phyloP scores from a whole-genome alignment of 106 monocot genomes.

The Phalaenopsis equestris region DNA sequence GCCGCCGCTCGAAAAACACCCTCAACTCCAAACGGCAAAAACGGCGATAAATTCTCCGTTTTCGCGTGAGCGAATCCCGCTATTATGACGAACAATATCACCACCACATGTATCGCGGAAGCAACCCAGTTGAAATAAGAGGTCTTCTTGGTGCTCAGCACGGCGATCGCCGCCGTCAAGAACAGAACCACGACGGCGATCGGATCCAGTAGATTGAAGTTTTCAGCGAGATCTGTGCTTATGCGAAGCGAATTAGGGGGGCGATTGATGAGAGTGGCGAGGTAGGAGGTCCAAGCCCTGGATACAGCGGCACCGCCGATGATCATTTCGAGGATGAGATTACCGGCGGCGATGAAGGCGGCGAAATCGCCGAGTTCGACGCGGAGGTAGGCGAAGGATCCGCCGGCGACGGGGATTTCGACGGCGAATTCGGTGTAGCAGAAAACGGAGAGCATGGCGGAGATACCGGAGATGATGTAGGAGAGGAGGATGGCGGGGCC shows the following conservation, averaged over 20 bases:
- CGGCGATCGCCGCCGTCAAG: conserved; percentile 20
- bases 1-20: conserved; percentile 63
- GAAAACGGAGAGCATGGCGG: conserved; percentile 14
- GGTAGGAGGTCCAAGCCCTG: conserved; percentile 43
- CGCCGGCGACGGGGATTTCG: conserved; percentile 11
- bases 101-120: conserved; percentile 23
- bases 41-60: conserved; percentile 40
- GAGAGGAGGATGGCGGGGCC: conserved; percentile 74
- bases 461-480: conserved; percentile 42
- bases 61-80: conserved; percentile 45
- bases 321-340: conserved; percentile 43
- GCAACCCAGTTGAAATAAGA: conserved; percentile 59
- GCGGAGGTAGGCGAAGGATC: conserved; percentile 8
- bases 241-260: conserved; percentile 24
- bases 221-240: conserved; percentile 31
- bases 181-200: conserved; percentile 49
- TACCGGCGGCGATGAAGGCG: conserved; percentile 52
- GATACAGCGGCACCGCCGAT: conserved; percentile 40
- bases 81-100: conserved; percentile 55
- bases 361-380: conserved; percentile 30
- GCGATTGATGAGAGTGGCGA: conserved; percentile 27
- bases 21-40: conserved; percentile 51
- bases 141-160: conserved; percentile 32
- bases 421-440: conserved; percentile 9
- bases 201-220: conserved; percentile 64